Evolutionary conservation across 139 green algal genomes (phyloP), one percentile per base, ranked within the genome.

Genomic region (Trebouxia sp.): DNA sequence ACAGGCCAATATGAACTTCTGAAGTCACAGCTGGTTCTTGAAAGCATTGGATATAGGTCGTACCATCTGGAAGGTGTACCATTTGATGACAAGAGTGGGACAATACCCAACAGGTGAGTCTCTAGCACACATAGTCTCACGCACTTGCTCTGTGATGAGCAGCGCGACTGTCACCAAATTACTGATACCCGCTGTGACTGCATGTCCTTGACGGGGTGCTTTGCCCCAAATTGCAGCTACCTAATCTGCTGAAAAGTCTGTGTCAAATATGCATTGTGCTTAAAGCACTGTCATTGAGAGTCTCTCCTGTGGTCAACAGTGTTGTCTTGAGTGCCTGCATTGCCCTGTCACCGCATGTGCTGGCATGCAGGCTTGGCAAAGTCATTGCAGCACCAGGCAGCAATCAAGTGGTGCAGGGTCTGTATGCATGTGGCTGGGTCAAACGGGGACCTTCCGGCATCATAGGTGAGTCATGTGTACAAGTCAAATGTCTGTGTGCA

Each of bases 361-460:
- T 47, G 15, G 20, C 7, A 9, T 78, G 51, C 85, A 89, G 75
- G 32, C 86, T 56, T 30, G 91, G 92, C 5, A 70, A 89, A 8
- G 92, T 97, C 72, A 65, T 93, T n/a, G 28, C 43, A 9, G 58
- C 65, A 20, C 53, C 80, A 30, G 76, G 69, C 1, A 30, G n/a
- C 11, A 53, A 82, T 22, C 9, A 74, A 5, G 12, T 3, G n/a
- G 37, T 89, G 1, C 69, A 83, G 0, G 92, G 94, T 4, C 53
- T 98, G 45, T 98, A 97, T 75, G 93, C 96, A 41, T 89, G 84
- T 58, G 95, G 95, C 28, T 98, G 95, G 95, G 47, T 96, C 1
- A 97, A 96, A 85, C 88, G 95, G 14, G 95, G 95, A 0, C 93
- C 95, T 0, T 92, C 91, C 5, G 95, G 95, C 80, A 97, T 98